These are phyloP conservation scores for Microbotryum silenes-acaulis DNA, from an alignment of 1,284 basidiomycete species.

Conservation along the genomic window DNA sequence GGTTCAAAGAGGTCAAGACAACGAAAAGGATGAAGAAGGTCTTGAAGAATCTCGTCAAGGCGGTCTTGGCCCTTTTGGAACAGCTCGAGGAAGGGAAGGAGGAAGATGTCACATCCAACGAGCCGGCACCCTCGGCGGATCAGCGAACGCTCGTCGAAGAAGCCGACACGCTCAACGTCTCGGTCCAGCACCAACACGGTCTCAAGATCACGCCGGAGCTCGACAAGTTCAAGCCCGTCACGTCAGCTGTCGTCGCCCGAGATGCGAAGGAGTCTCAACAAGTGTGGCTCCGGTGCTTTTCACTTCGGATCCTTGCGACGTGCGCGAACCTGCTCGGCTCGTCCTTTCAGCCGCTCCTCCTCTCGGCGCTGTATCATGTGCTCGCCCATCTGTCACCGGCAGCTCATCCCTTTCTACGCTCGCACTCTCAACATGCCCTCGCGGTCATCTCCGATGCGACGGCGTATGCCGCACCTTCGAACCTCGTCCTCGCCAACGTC, in stretches of 20 bases:
- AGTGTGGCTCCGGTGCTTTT: conserved; percentile 47
- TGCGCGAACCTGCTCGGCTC: conserved; percentile 52
- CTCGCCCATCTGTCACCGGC: conserved; percentile 68
- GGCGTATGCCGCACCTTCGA: conserved; percentile 73
- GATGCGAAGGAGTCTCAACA: conserved; percentile 48
- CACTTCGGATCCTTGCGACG: conserved; percentile 64
- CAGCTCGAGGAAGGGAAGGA: conserved; percentile 38
- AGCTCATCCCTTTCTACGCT: conserved; percentile 55
- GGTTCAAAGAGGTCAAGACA: conserved; percentile 42
- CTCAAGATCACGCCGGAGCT: conserved; percentile 20
- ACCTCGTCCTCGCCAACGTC: conserved; percentile 80
- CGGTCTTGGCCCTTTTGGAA: conserved; percentile 65
- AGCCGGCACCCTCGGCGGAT: neutral
- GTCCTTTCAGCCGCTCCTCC: conserved; percentile 56
- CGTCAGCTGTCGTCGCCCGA: conserved; percentile 5
- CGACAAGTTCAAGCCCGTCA: conserved; percentile 35
- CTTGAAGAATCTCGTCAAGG: conserved; percentile 54
- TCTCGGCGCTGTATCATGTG: conserved; percentile 71
- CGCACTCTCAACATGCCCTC: conserved; percentile 63
- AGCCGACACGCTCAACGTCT: neutral
- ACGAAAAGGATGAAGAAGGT: conserved; percentile 57
- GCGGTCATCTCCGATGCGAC: conserved; percentile 58
- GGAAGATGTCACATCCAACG: conserved; percentile 23
- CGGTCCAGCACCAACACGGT: conserved; percentile 16
- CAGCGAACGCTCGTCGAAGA: neutral